Percentiles rank a stretch among this genome's conserved stretches.
Conservation (phyloP, 2,329 filamentous ascomycete genomes). For the Trichophyton schoenleinii region DNA sequence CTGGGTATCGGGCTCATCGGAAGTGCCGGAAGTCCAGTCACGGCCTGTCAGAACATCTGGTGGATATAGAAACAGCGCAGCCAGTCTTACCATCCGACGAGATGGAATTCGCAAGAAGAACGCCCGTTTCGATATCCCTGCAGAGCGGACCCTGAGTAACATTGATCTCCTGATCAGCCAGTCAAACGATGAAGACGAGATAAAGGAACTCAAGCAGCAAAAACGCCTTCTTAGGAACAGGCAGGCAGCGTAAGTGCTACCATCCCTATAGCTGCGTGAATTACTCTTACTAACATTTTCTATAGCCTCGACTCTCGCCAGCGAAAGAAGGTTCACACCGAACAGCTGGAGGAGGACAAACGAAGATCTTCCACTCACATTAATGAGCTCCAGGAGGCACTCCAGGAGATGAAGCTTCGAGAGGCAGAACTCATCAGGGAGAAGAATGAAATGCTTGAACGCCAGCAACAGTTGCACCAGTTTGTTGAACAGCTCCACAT, state of each 20-base stretch:
- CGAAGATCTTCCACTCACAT: slow-evolving; percentile 74
- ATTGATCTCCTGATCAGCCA: slow-evolving; percentile 86
- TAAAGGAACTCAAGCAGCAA: slow-evolving; percentile 97
- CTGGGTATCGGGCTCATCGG: slow-evolving; percentile 37
- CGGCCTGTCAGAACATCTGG: slow-evolving; percentile 40
- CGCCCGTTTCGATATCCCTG: slow-evolving; percentile 89
- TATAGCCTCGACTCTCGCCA: slow-evolving; percentile 89
- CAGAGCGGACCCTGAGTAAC: slow-evolving; percentile 82
- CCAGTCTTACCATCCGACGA: slow-evolving; percentile 59
- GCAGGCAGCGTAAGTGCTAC: slow-evolving; percentile 73
- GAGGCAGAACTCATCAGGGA: slow-evolving; percentile 39
- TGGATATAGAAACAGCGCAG: slow-evolving; percentile 53
- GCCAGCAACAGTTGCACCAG: slow-evolving; percentile 62
- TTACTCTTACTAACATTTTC: slow-evolving; percentile 10
- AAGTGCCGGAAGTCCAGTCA: slow-evolving; percentile 38
- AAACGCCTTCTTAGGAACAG: slow-evolving; percentile 89
- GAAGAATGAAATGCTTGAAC: slow-evolving; percentile 52
- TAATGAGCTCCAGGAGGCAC: slow-evolving; percentile 63
- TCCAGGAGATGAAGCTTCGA: slow-evolving; percentile 55
- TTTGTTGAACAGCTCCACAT: slow-evolving; percentile 64
- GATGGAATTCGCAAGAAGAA: slow-evolving; percentile 99
- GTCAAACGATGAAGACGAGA: slow-evolving; percentile 69
- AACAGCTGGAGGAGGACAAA: slow-evolving; percentile 93
- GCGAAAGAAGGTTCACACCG: slow-evolving; percentile 95
- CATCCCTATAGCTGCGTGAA: slow-evolving; percentile 19